Evolutionary conservation across 1,284 basidiomycete species (phyloP).

Genomic region (Irpex rosettiformis): DNA sequence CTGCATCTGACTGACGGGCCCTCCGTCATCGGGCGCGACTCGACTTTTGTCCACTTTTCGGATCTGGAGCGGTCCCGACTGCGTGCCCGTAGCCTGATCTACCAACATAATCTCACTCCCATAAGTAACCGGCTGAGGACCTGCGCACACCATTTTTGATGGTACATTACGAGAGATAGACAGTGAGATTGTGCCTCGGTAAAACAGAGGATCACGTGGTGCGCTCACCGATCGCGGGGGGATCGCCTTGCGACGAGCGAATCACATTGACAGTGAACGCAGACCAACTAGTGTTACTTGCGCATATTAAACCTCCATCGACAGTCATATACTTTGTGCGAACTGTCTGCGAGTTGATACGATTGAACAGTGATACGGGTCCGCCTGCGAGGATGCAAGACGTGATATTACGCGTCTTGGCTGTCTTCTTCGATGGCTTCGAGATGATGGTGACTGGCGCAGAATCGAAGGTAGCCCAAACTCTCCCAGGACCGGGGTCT

Average conservation of each 20-base stretch:
- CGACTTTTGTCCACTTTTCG: slow-evolving; percentile 92
- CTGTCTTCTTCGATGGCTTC: slow-evolving; percentile 96
- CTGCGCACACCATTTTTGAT: slow-evolving; percentile 28
- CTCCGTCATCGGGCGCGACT: slow-evolving; percentile 78
- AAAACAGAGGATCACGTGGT: slow-evolving; percentile 11
- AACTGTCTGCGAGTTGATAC: slow-evolving; percentile 96
- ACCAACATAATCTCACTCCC: slow-evolving; percentile 86
- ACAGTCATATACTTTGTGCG: slow-evolving; percentile 96
- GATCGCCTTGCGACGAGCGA: slow-evolving; percentile 52
- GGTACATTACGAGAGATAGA: slow-evolving; percentile 1
- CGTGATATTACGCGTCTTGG: slow-evolving; percentile 90
- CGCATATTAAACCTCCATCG: slow-evolving; percentile 77
- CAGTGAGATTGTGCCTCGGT: slow-evolving; percentile 23
- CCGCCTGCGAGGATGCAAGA: slow-evolving; percentile 89
- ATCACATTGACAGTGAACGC: slow-evolving; percentile 91
- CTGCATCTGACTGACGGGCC: slow-evolving; percentile 95
- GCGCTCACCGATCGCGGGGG: slow-evolving; percentile 24
- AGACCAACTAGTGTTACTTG: slow-evolving; percentile 86
- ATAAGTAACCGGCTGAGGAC: slow-evolving; percentile 84
- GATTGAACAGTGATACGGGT: slow-evolving; percentile 93
- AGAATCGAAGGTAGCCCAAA: slow-evolving; percentile 91
- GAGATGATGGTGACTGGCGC: slow-evolving; percentile 93
- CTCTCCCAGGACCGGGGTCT: slow-evolving; percentile 51
- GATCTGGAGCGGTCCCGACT: slow-evolving; percentile 84
- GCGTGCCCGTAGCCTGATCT: slow-evolving; percentile 80